These are phyloP conservation scores for Clathrus columnatus DNA, from an alignment of 768 basidiomycete species.

Conservation along the genomic window DNA sequence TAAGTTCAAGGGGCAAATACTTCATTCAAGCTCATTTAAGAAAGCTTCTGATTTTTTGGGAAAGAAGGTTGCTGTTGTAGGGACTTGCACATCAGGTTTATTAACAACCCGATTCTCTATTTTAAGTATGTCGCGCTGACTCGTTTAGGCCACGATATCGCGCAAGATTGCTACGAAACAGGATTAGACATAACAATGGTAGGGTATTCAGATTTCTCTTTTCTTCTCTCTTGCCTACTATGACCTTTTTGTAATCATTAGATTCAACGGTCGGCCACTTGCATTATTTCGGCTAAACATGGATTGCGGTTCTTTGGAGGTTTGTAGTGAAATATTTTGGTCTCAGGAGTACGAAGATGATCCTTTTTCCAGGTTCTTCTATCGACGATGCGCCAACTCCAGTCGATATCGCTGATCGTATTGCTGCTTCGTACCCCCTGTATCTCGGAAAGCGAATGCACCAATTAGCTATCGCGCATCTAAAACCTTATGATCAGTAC, in stretches of 20 bases:
- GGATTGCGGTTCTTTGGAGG: constrained; percentile 25
- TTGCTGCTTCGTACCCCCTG: constrained; percentile 40
- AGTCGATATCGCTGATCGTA: constrained; percentile 39
- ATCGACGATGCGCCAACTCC: constrained; percentile 41
- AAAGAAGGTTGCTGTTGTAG: constrained; percentile 65
- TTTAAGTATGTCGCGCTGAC: not conserved
- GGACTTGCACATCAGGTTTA: constrained; percentile 51
- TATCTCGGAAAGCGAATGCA: constrained; percentile 24
- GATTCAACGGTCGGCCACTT: constrained; percentile 47
- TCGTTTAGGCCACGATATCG: constrained; percentile 38
- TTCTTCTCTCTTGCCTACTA: constrained; percentile 17
- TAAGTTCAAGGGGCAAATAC: constrained; percentile 50
- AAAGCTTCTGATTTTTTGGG: constrained; percentile 48
- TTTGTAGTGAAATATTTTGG: constrained; percentile 14
- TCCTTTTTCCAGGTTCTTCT: constrained; percentile 24
- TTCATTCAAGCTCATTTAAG: constrained; percentile 52
- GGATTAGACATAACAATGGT: constrained; percentile 31
- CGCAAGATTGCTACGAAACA: constrained; percentile 34
- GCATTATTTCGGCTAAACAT: constrained; percentile 39
- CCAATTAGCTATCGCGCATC: constrained; percentile 25
- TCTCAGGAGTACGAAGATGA: not conserved
- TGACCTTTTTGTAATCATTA: not conserved
- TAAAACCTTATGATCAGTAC: constrained; percentile 23
- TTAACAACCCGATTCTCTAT: not conserved
- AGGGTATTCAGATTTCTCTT: not conserved